These are phyloP conservation scores for Crucihimalaya himalaica DNA, from an alignment of 345 rosid genomes.

Conservation along the genomic window DNA sequence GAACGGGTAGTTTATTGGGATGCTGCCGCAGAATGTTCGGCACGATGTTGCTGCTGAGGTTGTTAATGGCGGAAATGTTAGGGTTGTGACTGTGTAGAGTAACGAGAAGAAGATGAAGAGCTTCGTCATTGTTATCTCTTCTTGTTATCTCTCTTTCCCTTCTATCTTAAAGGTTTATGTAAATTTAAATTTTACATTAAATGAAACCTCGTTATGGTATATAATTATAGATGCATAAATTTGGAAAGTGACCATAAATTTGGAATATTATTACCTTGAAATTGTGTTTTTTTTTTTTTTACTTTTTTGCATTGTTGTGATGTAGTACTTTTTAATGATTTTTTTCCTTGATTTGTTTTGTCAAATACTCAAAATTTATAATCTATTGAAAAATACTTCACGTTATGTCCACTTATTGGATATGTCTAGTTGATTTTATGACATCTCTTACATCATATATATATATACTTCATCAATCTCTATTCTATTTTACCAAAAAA, in stretches of 20 bases:
- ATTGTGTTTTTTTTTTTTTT: no score
- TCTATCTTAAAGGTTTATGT: neutral
- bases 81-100: constrained; percentile 27
- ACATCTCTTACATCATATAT: no score
- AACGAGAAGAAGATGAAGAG: constrained; percentile 29
- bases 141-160: neutral
- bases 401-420: no score
- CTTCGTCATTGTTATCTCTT: constrained; percentile 17
- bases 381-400: no score
- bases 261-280: neutral
- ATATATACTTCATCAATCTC: no score
- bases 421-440: no score
- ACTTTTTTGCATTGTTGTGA: neutral
- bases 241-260: no score
- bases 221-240: no score
- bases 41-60: constrained; percentile 44
- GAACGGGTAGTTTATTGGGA: constrained; percentile 74
- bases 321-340: neutral
- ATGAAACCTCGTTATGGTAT: no score
- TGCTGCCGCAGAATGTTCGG: constrained; percentile 63
- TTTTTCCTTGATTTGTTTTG: neutral
- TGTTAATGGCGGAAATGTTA: constrained; percentile 15
- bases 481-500: no score
- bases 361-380: neutral
- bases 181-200: neutral